phyloP scores from a whole-genome alignment of 2,329 filamentous ascomycete species.

The Epichloe scottii region DNA sequence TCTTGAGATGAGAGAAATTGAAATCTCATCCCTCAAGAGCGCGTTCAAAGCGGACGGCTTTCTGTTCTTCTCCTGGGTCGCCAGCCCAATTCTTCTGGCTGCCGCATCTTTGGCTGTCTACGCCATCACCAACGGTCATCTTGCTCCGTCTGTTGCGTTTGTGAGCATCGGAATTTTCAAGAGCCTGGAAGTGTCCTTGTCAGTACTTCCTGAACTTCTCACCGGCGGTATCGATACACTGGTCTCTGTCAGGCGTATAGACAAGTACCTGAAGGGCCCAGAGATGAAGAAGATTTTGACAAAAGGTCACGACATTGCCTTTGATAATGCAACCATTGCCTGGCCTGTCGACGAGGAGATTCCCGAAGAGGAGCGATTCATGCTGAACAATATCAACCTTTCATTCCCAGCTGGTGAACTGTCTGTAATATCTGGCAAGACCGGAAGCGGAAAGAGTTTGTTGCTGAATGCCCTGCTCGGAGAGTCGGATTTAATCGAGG shows the following conservation, averaged over 20 bases:
- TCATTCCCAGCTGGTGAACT: slow-evolving; percentile 57
- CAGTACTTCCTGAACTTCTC: slow-evolving; percentile 59
- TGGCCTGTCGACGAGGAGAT: slow-evolving; percentile 58
- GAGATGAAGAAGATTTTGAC: slow-evolving; percentile 46
- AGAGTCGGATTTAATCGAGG: slow-evolving; percentile 57
- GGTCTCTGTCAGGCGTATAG: slow-evolving; percentile 60
- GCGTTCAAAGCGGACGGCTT: slow-evolving; percentile 52
- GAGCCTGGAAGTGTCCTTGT: slow-evolving; percentile 58
- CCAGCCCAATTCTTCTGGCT: slow-evolving; percentile 61
- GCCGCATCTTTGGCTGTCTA: slow-evolving; percentile 60
- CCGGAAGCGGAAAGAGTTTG: slow-evolving; percentile 66
- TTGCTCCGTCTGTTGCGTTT: slow-evolving; percentile 65
- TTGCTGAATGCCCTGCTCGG: slow-evolving; percentile 63
- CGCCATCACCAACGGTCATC: slow-evolving; percentile 45
- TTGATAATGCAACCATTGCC: slow-evolving; percentile 55
- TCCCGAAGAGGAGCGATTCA: slow-evolving; percentile 47
- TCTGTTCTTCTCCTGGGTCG: slow-evolving; percentile 56
- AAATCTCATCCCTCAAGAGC: slow-evolving; percentile 54
- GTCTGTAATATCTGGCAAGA: slow-evolving; percentile 65
- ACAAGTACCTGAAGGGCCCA: slow-evolving; percentile 54
- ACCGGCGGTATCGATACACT: slow-evolving; percentile 59
- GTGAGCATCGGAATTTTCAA: slow-evolving; percentile 65
- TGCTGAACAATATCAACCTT: slow-evolving; percentile 51
- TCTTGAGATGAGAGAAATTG: slow-evolving; percentile 45
- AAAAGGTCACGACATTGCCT: slow-evolving; percentile 46